These are phyloP conservation scores for Trypanosomatidae sp. DNA, from an alignment of 208 protist genomes.

Conservation along the genomic window DNA sequence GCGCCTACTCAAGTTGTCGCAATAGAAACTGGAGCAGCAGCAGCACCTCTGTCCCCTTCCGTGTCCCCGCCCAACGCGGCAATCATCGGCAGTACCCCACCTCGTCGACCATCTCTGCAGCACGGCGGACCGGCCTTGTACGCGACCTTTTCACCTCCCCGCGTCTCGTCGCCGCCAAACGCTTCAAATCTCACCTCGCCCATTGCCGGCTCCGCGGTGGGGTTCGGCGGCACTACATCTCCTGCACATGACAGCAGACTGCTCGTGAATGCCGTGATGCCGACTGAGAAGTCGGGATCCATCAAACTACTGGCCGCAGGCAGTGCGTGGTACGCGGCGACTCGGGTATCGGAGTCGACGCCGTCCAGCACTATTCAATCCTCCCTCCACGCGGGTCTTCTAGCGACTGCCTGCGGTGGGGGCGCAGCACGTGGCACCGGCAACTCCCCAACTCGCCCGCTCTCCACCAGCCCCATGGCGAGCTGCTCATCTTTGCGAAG, in stretches of 20 bases:
- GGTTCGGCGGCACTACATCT: conserved; percentile 1
- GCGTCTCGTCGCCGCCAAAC: conserved; percentile 6
- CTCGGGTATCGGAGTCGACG: neutral
- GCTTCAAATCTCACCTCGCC: conserved; percentile 4
- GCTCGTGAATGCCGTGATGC: conserved; percentile 36
- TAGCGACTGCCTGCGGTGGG: conserved; percentile 8
- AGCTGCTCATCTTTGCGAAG: conserved; percentile 25
- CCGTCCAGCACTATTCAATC: neutral
- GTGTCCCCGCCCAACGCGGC: conserved; percentile 4
- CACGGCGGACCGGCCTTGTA: conserved; percentile 21
- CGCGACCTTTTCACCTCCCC: conserved; percentile 13
- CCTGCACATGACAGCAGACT: conserved; percentile 15
- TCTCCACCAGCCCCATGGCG: conserved; percentile 19
- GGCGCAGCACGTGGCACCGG: neutral
- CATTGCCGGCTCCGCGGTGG: neutral
- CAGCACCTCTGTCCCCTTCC: neutral
- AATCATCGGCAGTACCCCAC: conserved; percentile 4
- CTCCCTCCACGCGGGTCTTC: conserved; percentile 8
- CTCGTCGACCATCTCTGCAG: conserved; percentile 26
- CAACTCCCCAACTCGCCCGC: conserved; percentile 20
- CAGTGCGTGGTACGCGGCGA: conserved; percentile 14
- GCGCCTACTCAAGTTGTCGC: neutral
- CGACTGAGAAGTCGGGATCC: conserved; percentile 27
- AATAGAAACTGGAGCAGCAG: neutral
- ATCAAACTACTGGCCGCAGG: conserved; percentile 19